A percentile compares a stretch with the other conserved stretches of the same genome.
phyloP scores from a whole-genome alignment of 176 grass and related monocot genomes.

The Elaeis guineensis region DNA sequence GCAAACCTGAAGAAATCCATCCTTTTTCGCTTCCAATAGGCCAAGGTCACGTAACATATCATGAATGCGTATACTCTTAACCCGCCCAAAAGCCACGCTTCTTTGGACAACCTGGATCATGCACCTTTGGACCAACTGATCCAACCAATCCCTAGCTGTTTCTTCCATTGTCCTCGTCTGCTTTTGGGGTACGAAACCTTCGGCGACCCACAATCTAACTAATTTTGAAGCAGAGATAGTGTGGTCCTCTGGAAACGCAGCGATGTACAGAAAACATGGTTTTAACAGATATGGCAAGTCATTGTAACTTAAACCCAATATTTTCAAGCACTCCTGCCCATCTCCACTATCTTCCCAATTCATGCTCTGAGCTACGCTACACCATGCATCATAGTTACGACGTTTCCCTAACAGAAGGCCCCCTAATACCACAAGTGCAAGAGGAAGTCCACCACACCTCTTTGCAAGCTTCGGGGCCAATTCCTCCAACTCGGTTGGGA shows the following conservation, averaged over 20 bases:
- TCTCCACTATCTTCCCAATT: not conserved
- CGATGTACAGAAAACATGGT: not conserved
- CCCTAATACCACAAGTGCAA: slow-evolving; percentile 13
- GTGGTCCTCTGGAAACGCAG: too few species aligned
- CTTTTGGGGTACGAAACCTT: not conserved
- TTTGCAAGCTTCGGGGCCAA: not conserved
- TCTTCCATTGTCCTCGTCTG: too few species aligned
- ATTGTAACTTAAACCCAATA: slow-evolving; percentile 13
- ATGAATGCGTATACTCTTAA: too few species aligned
- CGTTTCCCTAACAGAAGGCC: slow-evolving; percentile 2
- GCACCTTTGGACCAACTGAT: too few species aligned
- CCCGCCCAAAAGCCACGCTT: too few species aligned
- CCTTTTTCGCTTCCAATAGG: too few species aligned
- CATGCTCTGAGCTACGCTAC: not conserved
- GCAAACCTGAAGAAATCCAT: too few species aligned
- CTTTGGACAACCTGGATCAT: too few species aligned
- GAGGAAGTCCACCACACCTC: slow-evolving; percentile 10
- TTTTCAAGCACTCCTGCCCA: not conserved
- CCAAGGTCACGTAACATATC: too few species aligned
- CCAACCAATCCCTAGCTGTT: too few species aligned
- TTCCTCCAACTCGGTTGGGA: not conserved
- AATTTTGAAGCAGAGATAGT: too few species aligned
- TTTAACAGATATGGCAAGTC: slow-evolving; percentile 16
- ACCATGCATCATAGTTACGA: not conserved
- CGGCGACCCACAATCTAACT: too few species aligned